A percentile compares a stretch with the other conserved stretches of the same genome.
These are phyloP conservation scores for Zygotorulaspora sp. DNA, from an alignment of 805 yeast species.

Conservation along the genomic window DNA sequence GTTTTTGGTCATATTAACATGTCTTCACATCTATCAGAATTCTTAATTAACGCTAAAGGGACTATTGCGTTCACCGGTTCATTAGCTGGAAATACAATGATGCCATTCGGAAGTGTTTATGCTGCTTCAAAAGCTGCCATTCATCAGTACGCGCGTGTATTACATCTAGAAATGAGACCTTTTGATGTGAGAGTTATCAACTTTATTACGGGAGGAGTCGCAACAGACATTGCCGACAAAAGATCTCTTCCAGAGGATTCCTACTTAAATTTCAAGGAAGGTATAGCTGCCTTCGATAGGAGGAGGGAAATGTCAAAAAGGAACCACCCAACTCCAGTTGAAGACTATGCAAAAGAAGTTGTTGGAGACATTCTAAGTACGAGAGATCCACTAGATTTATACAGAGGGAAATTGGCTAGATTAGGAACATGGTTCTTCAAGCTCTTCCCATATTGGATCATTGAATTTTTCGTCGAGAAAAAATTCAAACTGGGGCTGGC, in stretches of 20 bases:
- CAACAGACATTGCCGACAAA: conserved; percentile 63
- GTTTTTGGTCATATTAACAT: conserved; percentile 66
- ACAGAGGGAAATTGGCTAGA: conserved; percentile 50
- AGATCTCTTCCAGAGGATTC: conserved; percentile 56
- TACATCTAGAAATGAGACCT: conserved; percentile 65
- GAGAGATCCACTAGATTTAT: conserved; percentile 45
- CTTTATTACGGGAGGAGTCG: conserved; percentile 71
- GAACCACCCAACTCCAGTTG: conserved; percentile 56
- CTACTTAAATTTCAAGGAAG: conserved; percentile 48
- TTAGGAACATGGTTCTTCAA: conserved; percentile 35
- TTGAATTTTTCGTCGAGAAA: conserved; percentile 39
- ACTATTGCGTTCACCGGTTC: conserved; percentile 73
- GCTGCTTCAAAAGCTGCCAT: conserved; percentile 72
- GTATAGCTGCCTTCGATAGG: conserved; percentile 43
- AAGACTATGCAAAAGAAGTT: conserved; percentile 51
- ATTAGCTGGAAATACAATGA: conserved; percentile 56
- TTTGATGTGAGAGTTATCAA: conserved; percentile 68
- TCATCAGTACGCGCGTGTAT: conserved; percentile 60
- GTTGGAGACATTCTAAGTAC: conserved; percentile 45
- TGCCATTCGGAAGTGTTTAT: conserved; percentile 68
- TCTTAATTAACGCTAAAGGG: conserved; percentile 61
- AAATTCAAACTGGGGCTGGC: conserved; percentile 41
- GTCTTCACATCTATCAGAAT: conserved; percentile 51
- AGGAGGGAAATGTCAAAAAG: conserved; percentile 58
- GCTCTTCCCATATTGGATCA: conserved; percentile 45